Evolutionary conservation across 2,329 filamentous ascomycete genomes (phyloP).

Genomic region (Sarocladium brachiariae): DNA sequence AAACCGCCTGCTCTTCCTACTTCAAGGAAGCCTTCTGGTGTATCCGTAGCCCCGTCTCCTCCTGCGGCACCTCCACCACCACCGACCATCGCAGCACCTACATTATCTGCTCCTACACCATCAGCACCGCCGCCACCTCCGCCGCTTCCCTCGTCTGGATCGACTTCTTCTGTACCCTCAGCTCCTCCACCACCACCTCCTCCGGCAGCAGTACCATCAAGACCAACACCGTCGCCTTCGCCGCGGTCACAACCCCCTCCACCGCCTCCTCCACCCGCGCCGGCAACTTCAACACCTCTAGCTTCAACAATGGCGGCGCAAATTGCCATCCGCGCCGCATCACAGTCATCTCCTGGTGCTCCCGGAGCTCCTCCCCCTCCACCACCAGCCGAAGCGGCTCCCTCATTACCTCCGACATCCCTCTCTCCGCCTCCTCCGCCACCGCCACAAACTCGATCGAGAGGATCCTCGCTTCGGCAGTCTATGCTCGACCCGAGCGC

Average conservation of each 20-base stretch:
- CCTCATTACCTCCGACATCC: constrained; percentile 28
- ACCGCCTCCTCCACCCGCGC: constrained; percentile 32
- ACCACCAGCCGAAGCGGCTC: constrained; percentile 29
- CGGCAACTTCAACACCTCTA: constrained; percentile 24
- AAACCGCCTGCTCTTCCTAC: constrained; percentile 60
- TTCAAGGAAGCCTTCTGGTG: constrained; percentile 49
- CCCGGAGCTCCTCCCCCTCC: constrained; percentile 30
- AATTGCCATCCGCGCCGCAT: constrained; percentile 37
- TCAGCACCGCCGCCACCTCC: constrained; percentile 34
- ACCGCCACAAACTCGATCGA: constrained; percentile 28
- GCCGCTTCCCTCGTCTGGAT: constrained; percentile 37
- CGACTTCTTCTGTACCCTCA: constrained; percentile 37
- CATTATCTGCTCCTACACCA: constrained; percentile 36
- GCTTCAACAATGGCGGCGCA: constrained; percentile 35
- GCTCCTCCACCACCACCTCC: constrained; percentile 37
- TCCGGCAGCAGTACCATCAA: constrained; percentile 24
- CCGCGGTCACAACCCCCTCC: constrained; percentile 13
- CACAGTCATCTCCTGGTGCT: constrained; percentile 25
- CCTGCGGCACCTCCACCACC: constrained; percentile 33
- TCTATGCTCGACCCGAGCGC: constrained; percentile 68
- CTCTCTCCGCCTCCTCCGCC: constrained; percentile 30
- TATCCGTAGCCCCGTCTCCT: constrained; percentile 23
- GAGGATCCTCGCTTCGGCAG: constrained; percentile 43
- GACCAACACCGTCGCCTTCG: constrained; percentile 26
- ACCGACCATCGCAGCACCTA: constrained; percentile 31